Evolutionary conservation across 371 early-diverging fungal species (phyloP).

Genomic region (Mucor irregularis): DNA sequence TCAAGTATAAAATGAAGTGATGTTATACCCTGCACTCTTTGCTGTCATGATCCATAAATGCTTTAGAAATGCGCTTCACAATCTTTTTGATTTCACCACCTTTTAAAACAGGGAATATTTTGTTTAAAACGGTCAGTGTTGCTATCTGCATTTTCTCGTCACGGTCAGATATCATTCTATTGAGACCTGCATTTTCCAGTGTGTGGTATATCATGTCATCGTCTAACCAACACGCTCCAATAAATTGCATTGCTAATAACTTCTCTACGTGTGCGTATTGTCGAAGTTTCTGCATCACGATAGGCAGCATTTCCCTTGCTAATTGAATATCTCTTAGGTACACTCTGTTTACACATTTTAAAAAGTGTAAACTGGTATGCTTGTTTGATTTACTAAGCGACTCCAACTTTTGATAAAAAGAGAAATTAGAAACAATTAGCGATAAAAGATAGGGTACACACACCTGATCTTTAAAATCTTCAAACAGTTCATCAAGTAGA

Average conservation of each 20-base stretch:
- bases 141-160: conserved; percentile 41
- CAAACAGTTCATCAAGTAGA: too few relatives aligned
- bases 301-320: conserved; percentile 30
- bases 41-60: conserved; percentile 43
- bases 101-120: conserved; percentile 38
- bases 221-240: conserved; percentile 49
- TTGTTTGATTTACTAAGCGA: too few relatives aligned
- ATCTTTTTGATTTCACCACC: conserved; percentile 41
- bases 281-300: conserved; percentile 40
- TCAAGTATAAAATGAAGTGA: too few relatives aligned
- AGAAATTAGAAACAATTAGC: too few relatives aligned
- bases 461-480: too few relatives aligned
- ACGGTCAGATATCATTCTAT: conserved; percentile 10
- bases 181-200: conserved; percentile 46
- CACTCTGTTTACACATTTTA: conserved; percentile 46
- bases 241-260: conserved; percentile 51
- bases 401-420: too few relatives aligned
- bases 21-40: conserved; percentile 48
- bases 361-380: neutral
- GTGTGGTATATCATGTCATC: conserved; percentile 54
- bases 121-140: conserved; percentile 51
- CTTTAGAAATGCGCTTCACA: conserved; percentile 31
- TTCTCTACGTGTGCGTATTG: conserved; percentile 36
- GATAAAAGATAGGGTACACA: too few relatives aligned
- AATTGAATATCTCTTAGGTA: conserved; percentile 43